These are phyloP conservation scores for Vaccinium corymbosum DNA, from an alignment of 148 eudicot genomes.

Conservation along the genomic window DNA sequence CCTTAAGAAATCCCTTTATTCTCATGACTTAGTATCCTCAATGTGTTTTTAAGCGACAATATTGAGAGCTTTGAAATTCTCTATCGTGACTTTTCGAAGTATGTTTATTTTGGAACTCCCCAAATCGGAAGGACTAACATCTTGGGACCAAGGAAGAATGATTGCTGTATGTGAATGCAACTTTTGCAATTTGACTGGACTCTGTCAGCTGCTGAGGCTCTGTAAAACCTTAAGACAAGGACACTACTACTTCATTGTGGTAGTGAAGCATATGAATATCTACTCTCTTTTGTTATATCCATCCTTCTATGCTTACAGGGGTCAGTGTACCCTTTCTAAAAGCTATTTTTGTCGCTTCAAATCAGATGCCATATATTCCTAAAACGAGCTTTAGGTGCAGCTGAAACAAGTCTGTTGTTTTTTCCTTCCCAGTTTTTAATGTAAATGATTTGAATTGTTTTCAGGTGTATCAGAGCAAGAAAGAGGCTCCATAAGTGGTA, in stretches of 20 bases:
- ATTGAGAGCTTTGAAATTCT: no score
- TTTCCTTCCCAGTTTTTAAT: neutral
- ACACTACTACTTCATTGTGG: neutral
- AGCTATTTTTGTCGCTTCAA: neutral
- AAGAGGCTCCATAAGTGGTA: constrained; percentile 43
- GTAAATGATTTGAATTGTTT: neutral
- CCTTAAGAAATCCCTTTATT: neutral
- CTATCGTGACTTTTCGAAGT: neutral
- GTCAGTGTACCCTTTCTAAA: neutral
- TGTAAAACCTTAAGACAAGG: neutral
- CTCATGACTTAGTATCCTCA: neutral
- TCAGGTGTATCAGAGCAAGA: constrained; percentile 65
- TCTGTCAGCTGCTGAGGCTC: neutral
- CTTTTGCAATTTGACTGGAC: neutral
- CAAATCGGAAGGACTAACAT: neutral
- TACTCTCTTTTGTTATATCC: neutral
- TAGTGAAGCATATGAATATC: neutral
- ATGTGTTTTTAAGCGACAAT: neutral
- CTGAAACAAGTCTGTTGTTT: neutral
- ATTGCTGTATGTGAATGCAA: neutral
- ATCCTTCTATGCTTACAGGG: neutral
- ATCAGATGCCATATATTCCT: neutral
- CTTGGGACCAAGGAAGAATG: neutral
- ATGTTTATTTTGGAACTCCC: neutral
- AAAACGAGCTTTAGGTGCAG: neutral